phyloP scores from a whole-genome alignment of 2,329 filamentous ascomycete genomes.

The Cylindrodendrum hubeiense region DNA sequence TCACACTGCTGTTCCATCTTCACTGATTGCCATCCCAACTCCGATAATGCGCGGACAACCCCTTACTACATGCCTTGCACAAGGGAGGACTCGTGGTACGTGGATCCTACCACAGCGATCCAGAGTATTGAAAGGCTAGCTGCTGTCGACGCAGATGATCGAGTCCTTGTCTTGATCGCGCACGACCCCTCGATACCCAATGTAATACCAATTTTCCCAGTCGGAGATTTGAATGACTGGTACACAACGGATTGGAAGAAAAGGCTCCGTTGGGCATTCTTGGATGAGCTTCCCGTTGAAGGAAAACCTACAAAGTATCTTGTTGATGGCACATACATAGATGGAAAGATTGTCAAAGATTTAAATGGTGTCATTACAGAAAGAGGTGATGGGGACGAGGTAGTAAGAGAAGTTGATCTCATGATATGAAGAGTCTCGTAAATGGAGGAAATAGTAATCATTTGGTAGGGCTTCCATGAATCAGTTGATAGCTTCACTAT shows the following conservation, averaged over 20 bases:
- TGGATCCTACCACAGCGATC: constrained; percentile 22
- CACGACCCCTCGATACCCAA: constrained; percentile 27
- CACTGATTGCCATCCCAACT: constrained; percentile 11
- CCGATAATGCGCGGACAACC: not conserved
- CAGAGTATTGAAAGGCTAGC: constrained; percentile 21
- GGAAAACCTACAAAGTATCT: constrained; percentile 7
- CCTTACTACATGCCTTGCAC: constrained; percentile 19
- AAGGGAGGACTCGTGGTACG: constrained; percentile 26
- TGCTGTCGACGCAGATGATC: constrained; percentile 27
- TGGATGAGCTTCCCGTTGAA: constrained; percentile 13
- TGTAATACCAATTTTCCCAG: constrained; percentile 7
- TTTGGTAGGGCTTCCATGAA: no score
- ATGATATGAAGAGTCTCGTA: not conserved
- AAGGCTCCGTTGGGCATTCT: constrained; percentile 8
- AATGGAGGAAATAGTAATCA: no score
- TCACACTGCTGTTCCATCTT: constrained; percentile 5
- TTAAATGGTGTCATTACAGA: not conserved
- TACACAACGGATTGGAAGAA: constrained; percentile 3
- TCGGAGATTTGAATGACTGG: constrained; percentile 8
- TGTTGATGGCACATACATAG: constrained; percentile 23
- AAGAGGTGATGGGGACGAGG: not conserved
- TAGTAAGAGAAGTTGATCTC: not conserved
- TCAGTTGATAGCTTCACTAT: no score
- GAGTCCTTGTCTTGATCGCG: constrained; percentile 30
- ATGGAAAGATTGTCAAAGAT: constrained; percentile 13